Base-by-base conservation (phyloP, 2,329 filamentous ascomycete species). In the Aurifilum marmelostoma region DNA sequence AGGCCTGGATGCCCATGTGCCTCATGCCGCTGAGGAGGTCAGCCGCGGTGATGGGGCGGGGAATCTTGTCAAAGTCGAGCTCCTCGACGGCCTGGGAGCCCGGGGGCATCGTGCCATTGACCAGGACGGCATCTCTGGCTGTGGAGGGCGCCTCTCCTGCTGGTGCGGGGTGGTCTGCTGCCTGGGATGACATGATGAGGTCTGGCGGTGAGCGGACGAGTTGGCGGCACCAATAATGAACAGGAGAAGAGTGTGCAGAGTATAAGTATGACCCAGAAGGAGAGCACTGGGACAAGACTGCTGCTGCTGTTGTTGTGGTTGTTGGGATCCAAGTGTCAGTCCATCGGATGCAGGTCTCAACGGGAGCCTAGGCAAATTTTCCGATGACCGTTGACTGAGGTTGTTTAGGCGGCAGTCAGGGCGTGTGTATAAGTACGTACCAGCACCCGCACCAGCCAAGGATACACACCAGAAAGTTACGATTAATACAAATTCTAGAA, bases 31-130 rank as follows among this genome's bases (percentile, higher is more conserved):
- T 84, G 32, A 96, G 87, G 73, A 99, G 85, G 77, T 97, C 92
- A 43, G 94, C 91, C 65, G 92, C 94, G 0, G 94, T 97, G 76
- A 97, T 91, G 71, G 91, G 88, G 67, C 87, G 86, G 69, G 89
- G 89, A 80, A 94, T 88, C 65, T 91, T 85, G 82, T 97, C 91
- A 82, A 98, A 99, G 78, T 99, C 95, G 71, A 98, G 87, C 75
- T 97, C 96, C 77, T 92, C 88, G 47, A 99, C 95, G 77, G 92
- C 88, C 73, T 90, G 89, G n/a, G 92, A 88, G 61, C 87, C 91
- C 67, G 89, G 86, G 21, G 95, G 92, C 78, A 97, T 89, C 68
- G 92, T 90, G 1, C 95, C 97, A 63, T 91, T 86, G 74, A 95
- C 91, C 65, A 98, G 85, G 61, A 98, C 95, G 39, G 95, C 95